A percentile compares a stretch with the other conserved stretches of the same genome.
Conservation (phyloP, 345 rosid genomes). For the Zanthoxylum bungeanum region DNA sequence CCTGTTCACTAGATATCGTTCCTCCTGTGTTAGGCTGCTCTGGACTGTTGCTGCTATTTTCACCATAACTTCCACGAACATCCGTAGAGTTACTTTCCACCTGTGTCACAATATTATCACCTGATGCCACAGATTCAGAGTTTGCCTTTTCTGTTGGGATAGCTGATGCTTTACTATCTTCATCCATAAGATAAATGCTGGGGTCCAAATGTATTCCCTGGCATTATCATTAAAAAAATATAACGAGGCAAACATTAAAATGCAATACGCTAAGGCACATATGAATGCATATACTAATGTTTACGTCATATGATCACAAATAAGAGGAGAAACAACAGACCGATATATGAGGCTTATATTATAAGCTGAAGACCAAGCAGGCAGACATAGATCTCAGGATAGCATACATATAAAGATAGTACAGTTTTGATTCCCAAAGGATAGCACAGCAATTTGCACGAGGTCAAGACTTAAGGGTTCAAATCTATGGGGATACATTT, state of each 20-base stretch:
- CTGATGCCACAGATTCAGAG: constrained; percentile 25
- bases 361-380: not conserved
- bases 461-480: too few relatives aligned
- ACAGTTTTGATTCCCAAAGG: too few relatives aligned
- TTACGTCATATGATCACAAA: not conserved
- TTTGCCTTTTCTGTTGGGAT: constrained; percentile 37
- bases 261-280: constrained; percentile 3
- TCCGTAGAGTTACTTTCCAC: constrained; percentile 28
- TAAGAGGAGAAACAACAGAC: not conserved
- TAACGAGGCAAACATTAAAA: constrained; percentile 12
- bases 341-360: too few relatives aligned
- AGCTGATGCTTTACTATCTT: constrained; percentile 60
- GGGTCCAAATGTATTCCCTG: constrained; percentile 99
- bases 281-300: not conserved
- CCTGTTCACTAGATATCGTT: constrained; percentile 27
- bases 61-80: constrained; percentile 30
- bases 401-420: not conserved
- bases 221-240: constrained; percentile 6
- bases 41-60: constrained; percentile 18
- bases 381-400: not conserved
- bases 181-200: constrained; percentile 94
- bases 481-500: too few relatives aligned
- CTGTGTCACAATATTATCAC: constrained; percentile 25
- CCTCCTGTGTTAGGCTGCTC: constrained; percentile 20
- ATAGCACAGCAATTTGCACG: too few relatives aligned